Percentiles rank a stretch among this genome's conserved stretches.
Evolutionary conservation across 2,329 filamentous ascomycete genomes (phyloP).

Genomic region (Fusarium metavorans): DNA sequence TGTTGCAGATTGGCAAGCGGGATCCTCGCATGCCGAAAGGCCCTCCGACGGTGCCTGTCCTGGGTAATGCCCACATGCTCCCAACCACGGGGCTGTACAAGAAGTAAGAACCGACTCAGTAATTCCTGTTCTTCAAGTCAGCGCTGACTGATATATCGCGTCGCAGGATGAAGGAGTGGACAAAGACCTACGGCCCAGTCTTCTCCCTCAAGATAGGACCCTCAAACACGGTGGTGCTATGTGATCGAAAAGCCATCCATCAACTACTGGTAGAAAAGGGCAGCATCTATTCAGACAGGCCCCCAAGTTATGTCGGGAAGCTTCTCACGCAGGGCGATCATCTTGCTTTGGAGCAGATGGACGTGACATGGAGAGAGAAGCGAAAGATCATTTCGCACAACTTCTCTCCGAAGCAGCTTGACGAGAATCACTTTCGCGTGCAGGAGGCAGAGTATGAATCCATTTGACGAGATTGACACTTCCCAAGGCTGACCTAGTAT

Average conservation of each 20-base stretch:
- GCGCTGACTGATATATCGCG: neutral
- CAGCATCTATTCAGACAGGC: neutral
- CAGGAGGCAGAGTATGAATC: neutral
- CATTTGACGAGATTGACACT: accelerated
- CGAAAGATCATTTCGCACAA: neutral
- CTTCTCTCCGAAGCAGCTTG: neutral
- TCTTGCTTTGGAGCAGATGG: neutral
- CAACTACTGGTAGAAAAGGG: neutral
- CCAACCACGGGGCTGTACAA: neutral
- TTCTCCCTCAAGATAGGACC: neutral
- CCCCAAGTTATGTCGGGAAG: neutral
- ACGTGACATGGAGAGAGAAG: neutral
- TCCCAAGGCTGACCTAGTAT: neutral
- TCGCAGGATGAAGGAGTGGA: neutral
- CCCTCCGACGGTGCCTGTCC: neutral
- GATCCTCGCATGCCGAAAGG: neutral
- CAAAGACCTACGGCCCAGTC: neutral
- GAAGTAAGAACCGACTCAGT: neutral
- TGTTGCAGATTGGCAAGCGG: neutral
- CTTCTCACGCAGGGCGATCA: neutral
- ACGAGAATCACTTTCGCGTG: neutral
- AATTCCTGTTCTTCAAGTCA: neutral
- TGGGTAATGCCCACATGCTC: neutral
- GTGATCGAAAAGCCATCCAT: neutral
- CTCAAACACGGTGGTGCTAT: neutral